Percentiles rank a stretch among this genome's conserved stretches.
These are phyloP conservation scores for Aspergillus bridgeri DNA, from an alignment of 495 filamentous ascomycete species.

Conservation along the genomic window DNA sequence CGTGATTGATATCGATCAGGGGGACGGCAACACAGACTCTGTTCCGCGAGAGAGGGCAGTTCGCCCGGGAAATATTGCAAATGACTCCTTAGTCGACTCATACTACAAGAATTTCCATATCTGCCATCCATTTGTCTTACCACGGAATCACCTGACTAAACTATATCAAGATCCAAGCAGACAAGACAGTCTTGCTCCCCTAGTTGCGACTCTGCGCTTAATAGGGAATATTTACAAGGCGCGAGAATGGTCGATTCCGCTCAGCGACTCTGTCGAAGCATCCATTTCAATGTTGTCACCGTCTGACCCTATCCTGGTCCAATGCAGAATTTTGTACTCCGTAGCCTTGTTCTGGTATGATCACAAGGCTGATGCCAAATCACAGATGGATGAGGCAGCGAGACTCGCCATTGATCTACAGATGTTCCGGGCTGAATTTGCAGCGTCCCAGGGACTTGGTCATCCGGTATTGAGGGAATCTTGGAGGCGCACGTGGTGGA, in stretches of 20 bases:
- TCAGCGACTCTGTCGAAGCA: conserved; percentile 19
- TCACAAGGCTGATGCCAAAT: conserved; percentile 19
- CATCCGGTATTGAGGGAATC: conserved; percentile 25
- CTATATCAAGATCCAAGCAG: conserved; percentile 20
- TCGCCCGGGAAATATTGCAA: conserved; percentile 10
- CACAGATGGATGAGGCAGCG: conserved; percentile 22
- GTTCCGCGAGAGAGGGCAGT: not conserved
- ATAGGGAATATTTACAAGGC: conserved; percentile 25
- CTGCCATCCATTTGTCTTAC: conserved; percentile 26
- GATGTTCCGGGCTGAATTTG: conserved; percentile 26
- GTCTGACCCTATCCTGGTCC: conserved; percentile 29
- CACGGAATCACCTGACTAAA: conserved; percentile 14
- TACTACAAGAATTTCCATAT: conserved; percentile 31
- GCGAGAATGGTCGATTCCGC: conserved; percentile 19
- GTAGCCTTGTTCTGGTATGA: conserved; percentile 33
- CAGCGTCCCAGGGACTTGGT: conserved; percentile 14
- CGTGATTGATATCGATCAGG: not conserved
- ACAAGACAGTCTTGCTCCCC: conserved; percentile 15
- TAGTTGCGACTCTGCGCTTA: conserved; percentile 22
- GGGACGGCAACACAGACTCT: not conserved
- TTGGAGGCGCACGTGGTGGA: conserved; percentile 41
- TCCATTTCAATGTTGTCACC: conserved; percentile 54
- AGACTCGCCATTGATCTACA: conserved; percentile 37
- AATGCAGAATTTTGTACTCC: conserved; percentile 43
- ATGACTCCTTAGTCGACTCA: conserved; percentile 23